These are phyloP conservation scores for Talaromyces ruber DNA, from an alignment of 495 filamentous ascomycete species.

Conservation along the genomic window DNA sequence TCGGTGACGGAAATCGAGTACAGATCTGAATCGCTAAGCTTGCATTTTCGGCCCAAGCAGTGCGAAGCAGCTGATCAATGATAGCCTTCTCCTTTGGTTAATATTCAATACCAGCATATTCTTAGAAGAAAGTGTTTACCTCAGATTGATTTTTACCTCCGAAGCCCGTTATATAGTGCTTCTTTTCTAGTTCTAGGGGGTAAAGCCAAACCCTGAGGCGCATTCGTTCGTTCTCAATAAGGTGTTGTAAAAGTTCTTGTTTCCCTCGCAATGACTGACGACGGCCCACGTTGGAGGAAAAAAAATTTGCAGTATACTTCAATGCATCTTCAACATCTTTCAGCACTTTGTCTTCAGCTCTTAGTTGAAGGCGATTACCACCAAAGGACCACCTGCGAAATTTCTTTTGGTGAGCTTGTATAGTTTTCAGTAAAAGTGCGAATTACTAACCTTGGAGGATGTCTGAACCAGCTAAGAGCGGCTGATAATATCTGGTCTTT, in stretches of 20 bases:
- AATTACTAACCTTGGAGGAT: constrained; percentile 51
- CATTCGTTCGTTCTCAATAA: constrained; percentile 78
- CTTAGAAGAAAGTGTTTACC: constrained; percentile 12
- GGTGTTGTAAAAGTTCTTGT: constrained; percentile 66
- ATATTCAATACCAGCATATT: neutral
- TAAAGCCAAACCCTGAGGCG: constrained; percentile 85
- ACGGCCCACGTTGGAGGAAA: constrained; percentile 39
- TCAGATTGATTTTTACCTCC: constrained; percentile 24
- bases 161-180: constrained; percentile 37
- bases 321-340: constrained; percentile 64
- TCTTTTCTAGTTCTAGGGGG: constrained; percentile 63
- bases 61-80: constrained; percentile 49
- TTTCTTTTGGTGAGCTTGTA: constrained; percentile 8
- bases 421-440: neutral
- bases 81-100: constrained; percentile 17
- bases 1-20: constrained; percentile 66
- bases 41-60: constrained; percentile 80
- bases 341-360: constrained; percentile 79
- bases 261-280: constrained; percentile 64
- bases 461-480: constrained; percentile 78
- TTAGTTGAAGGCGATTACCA: constrained; percentile 85
- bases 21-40: constrained; percentile 76
- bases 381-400: constrained; percentile 79
- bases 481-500: constrained; percentile 85
- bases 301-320: constrained; percentile 46